Percentiles rank a stretch among this genome's conserved stretches.
phyloP scores from a whole-genome alignment of 2,329 filamentous ascomycete genomes.

The Talaromyces sp. region DNA sequence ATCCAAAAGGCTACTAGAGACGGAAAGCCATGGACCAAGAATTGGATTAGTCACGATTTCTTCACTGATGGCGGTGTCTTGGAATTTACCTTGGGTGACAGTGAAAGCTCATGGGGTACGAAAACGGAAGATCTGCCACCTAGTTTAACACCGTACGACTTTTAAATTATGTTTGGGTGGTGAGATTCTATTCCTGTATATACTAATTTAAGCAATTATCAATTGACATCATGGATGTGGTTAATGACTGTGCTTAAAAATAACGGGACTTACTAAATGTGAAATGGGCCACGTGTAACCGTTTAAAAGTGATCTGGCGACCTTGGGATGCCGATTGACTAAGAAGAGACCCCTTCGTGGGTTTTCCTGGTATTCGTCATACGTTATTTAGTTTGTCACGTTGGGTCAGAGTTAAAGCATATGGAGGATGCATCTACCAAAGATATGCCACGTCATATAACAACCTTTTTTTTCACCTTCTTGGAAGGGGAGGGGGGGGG shows the following conservation, averaged over 20 bases:
- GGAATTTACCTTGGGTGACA: constrained; percentile 52
- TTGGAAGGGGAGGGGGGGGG: background rate
- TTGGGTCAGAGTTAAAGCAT: no score
- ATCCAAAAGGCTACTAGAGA: constrained; percentile 59
- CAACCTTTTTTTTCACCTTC: no score
- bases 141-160: constrained; percentile 29
- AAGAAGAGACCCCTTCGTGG: no score
- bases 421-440: background rate
- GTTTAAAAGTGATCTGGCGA: background rate
- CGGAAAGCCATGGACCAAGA: constrained; percentile 52
- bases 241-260: background rate
- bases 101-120: constrained; percentile 63
- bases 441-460: background rate
- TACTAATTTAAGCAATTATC: background rate
- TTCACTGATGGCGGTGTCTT: constrained; percentile 59
- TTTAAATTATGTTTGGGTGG: background rate
- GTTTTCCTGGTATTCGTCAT: no score
- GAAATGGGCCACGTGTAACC: background rate
- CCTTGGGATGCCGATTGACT: no score
- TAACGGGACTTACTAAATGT: background rate
- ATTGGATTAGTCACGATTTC: constrained; percentile 61
- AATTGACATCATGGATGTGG: background rate
- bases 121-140: constrained; percentile 53
- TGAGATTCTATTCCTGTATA: background rate
- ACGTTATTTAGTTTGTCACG: no score